phyloP scores from a whole-genome alignment of 768 basidiomycete species.

The Leccinum obscurum region DNA sequence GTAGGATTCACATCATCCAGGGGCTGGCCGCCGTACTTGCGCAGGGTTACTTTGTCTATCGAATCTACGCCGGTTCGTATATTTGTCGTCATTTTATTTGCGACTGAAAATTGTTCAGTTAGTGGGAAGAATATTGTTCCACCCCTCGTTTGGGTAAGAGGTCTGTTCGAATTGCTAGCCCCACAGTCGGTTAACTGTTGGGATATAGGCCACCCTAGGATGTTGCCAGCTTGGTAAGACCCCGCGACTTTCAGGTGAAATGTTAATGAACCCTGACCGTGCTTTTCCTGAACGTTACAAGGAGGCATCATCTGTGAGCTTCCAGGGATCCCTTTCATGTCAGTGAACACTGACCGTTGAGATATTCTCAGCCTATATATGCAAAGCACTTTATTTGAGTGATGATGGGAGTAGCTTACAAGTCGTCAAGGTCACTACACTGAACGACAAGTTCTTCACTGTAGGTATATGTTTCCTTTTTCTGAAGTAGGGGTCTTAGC shows the following conservation, averaged over 20 bases:
- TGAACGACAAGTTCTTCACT: background rate
- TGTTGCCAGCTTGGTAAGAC: constrained; percentile 8
- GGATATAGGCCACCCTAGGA: background rate
- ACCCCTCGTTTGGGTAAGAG: constrained; percentile 7
- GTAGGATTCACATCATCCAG: constrained; percentile 5
- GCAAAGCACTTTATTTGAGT: background rate
- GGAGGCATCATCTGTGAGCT: constrained; percentile 4
- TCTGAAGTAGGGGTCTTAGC: background rate
- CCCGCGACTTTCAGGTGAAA: too few relatives aligned
- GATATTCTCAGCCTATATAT: constrained; percentile 5
- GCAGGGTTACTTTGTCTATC: constrained; percentile 16
- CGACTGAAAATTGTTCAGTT: constrained; percentile 1
- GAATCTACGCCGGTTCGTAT: constrained; percentile 16
- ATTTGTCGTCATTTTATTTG: background rate
- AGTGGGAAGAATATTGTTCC: background rate
- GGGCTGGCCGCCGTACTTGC: background rate
- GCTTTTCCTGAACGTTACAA: background rate
- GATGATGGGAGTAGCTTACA: constrained; percentile 5
- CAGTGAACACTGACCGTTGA: background rate
- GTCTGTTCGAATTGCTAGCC: background rate
- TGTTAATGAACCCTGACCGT: background rate
- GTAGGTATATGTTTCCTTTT: background rate
- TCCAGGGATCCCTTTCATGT: background rate
- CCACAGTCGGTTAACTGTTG: background rate
- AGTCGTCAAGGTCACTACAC: background rate